A percentile compares a stretch with the other conserved stretches of the same genome.
phyloP scores from a whole-genome alignment of 2,329 filamentous ascomycete genomes.

The Colletotrichum lupini region DNA sequence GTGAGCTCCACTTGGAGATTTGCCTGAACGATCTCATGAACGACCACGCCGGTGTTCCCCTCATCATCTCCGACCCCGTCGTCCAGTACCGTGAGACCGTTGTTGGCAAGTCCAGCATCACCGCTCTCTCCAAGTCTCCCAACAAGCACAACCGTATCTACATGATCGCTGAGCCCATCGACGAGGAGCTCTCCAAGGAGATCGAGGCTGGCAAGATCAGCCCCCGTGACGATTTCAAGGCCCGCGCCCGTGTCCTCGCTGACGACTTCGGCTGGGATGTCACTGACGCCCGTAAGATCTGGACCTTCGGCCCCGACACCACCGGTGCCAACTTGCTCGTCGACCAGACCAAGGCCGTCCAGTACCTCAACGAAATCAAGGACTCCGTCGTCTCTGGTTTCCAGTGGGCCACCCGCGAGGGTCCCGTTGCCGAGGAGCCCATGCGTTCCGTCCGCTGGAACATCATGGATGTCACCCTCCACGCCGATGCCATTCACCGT shows the following conservation, averaged over 20 bases:
- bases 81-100: conserved; percentile 99
- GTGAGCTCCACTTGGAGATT: conserved; percentile 99
- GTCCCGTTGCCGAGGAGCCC: conserved; percentile 97
- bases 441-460: conserved; percentile 98
- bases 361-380: conserved; percentile 99
- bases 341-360: conserved; percentile 99
- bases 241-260: conserved; percentile 92
- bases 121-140: conserved; percentile 98
- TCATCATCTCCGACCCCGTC: conserved; percentile 97
- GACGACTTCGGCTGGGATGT: conserved; percentile 99
- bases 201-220: conserved; percentile 94
- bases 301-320: conserved; percentile 99
- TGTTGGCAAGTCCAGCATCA: conserved; percentile 85
- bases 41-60: conserved; percentile 98
- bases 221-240: conserved; percentile 99
- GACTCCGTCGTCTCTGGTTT: conserved; percentile 99
- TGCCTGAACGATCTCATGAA: conserved; percentile 99
- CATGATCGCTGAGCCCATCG: conserved; percentile 89
- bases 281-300: conserved; percentile 99
- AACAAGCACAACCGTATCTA: conserved; percentile 99
- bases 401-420: conserved; percentile 99
- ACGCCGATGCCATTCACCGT: conserved; percentile 99
- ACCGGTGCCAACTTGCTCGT: conserved; percentile 98
- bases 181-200: conserved; percentile 89
- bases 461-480: conserved; percentile 98